Conservation (phyloP, 805 yeast genomes). For the Middelhovenomyces tepae region DNA sequence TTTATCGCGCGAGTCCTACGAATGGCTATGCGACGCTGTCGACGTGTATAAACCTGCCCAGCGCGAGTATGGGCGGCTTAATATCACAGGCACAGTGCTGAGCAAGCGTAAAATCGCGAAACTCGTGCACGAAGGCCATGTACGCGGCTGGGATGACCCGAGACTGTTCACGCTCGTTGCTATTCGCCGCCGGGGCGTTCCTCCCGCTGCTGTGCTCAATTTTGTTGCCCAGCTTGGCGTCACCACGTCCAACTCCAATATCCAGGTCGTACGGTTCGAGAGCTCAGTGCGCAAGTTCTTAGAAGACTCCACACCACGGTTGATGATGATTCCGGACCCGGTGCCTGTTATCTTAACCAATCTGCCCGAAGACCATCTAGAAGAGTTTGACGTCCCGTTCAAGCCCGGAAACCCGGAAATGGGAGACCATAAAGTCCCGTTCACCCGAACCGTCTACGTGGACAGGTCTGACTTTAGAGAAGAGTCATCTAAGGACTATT, state of each 20-base stretch:
- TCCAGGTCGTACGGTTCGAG: conserved; percentile 85
- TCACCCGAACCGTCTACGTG: conserved; percentile 70
- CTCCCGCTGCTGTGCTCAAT: conserved; percentile 93
- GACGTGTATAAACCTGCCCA: conserved; percentile 97
- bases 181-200: conserved; percentile 93
- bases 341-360: conserved; percentile 76
- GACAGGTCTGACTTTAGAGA: conserved; percentile 84
- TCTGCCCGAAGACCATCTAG: conserved; percentile 64
- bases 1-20: conserved; percentile 88
- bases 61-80: conserved; percentile 95
- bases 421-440: conserved; percentile 68
- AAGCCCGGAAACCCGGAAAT: conserved; percentile 76
- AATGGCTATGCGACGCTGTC: conserved; percentile 94
- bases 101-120: conserved; percentile 95
- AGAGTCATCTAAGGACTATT: conserved; percentile 58
- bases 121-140: conserved; percentile 70
- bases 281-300: conserved; percentile 77
- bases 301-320: conserved; percentile 86
- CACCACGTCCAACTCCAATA: conserved; percentile 85
- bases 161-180: conserved; percentile 91
- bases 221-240: conserved; percentile 95
- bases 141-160: conserved; percentile 98
- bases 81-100: conserved; percentile 87
- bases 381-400: conserved; percentile 69
- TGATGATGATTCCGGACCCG: conserved; percentile 89